Base-by-base conservation (phyloP, 768 basidiomycete species). In the Suillus placidus region DNA sequence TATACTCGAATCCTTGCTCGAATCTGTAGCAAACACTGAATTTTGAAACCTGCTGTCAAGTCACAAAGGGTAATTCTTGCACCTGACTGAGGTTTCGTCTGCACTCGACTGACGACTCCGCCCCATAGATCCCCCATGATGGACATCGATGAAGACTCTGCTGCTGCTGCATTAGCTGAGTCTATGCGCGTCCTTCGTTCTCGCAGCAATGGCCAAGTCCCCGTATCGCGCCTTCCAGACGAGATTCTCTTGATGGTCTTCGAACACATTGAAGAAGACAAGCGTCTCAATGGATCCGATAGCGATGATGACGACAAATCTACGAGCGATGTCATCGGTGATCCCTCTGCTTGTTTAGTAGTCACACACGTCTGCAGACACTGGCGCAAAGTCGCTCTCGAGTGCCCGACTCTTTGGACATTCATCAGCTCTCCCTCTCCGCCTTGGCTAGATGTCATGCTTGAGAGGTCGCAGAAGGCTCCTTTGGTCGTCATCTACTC, bases 291-390 rank as follows among this genome's bases (percentile, higher is more conserved):
- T 23, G 47, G 6, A 23, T 12, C 2, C 13, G 6, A 23, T 23
- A 23, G 8, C 9, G 20, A 23, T 49, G 23, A 13, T 49, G 6
- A 14, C 0, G 38, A 49, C 6, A 3, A 2, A 26, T 26, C 26
- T 26, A 26, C 26, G 26, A 26, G 26, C 47, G 6, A 49, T 6
- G 6, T 1, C 12, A 3, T 6, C 47, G 6, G 14, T 26, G n/a
- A 14, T 30, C 7, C 9, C 26, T 26, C 51, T 18, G 51, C 51
- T 30, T 30, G 51, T 30, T 7, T 30, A 18, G 8, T 4, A 18
- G 40, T 61, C 26, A 42, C 60, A 30, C 60, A 61, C 38, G 42
- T 61, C 45, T 45, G 60, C 60, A 26, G 40, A 30, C 60, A 10
- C 23, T 61, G 60, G 60, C 38, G 37, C 26, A 20, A 30, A 32